phyloP scores from a whole-genome alignment of 2,329 filamentous ascomycete genomes.

The Colletotrichum somersetense region DNA sequence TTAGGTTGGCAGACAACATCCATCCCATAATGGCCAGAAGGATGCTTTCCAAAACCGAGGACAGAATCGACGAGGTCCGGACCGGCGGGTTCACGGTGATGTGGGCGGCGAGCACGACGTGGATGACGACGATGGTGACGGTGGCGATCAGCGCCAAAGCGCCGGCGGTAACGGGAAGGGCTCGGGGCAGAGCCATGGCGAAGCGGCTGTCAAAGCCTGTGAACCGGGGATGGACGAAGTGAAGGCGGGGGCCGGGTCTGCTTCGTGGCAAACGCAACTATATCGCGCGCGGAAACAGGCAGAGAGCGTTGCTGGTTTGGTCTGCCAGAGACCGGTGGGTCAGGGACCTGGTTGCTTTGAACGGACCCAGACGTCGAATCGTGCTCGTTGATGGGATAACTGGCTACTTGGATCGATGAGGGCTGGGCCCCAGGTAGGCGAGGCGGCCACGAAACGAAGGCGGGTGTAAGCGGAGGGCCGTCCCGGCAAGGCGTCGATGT shows the following conservation, averaged over 20 bases:
- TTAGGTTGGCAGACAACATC: constrained; percentile 50
- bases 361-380: neutral
- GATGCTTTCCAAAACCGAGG: constrained; percentile 53
- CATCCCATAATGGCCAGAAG: constrained; percentile 53
- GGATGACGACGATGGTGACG: constrained; percentile 54
- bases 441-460: constrained; percentile 13
- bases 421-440: constrained; percentile 21
- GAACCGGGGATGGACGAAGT: constrained; percentile 10
- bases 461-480: constrained; percentile 16
- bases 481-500: constrained; percentile 20
- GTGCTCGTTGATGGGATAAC: constrained; percentile 6
- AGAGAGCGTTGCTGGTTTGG: neutral
- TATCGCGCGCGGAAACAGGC: neutral
- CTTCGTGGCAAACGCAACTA: neutral
- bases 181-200: constrained; percentile 52
- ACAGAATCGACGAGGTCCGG: constrained; percentile 53
- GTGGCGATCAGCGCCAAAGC: constrained; percentile 54
- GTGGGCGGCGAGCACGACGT: constrained; percentile 55
- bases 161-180: constrained; percentile 54
- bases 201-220: constrained; percentile 33
- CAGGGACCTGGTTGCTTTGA: constrained; percentile 22
- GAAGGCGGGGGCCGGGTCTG: constrained; percentile 1
- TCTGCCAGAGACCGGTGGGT: constrained; percentile 40
- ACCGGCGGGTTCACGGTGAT: constrained; percentile 50
- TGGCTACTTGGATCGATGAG: constrained; percentile 25